These are phyloP conservation scores for Podaxis mareebaensis DNA, from an alignment of 768 basidiomycete genomes.

Conservation along the genomic window DNA sequence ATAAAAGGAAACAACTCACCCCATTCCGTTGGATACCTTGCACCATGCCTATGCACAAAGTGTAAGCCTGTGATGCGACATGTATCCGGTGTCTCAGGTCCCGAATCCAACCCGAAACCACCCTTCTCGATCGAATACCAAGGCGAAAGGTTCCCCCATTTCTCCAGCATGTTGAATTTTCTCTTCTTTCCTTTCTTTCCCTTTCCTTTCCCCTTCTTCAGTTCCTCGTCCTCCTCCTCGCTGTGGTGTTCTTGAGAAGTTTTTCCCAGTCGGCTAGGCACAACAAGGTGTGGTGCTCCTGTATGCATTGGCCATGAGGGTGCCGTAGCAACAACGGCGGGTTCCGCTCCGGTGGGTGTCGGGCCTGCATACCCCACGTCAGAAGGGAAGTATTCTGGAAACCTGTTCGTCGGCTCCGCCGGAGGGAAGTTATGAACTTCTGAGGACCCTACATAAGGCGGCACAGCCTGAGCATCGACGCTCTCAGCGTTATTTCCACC, in stretches of 20 bases:
- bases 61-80: constrained; percentile 77
- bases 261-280: constrained; percentile 38
- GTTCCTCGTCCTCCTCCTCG: constrained; percentile 19
- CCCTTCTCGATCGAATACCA: constrained; percentile 76
- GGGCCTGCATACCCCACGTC: constrained; percentile 75
- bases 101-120: constrained; percentile 73
- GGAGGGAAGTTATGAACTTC: constrained; percentile 73
- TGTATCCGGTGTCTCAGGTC: constrained; percentile 65
- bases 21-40: constrained; percentile 67
- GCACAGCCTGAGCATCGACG: constrained; percentile 36
- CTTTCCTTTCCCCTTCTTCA: constrained; percentile 1
- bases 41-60: constrained; percentile 81
- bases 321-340: constrained; percentile 70
- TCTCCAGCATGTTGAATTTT: constrained; percentile 67
- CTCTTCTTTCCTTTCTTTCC: constrained; percentile 28
- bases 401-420: constrained; percentile 67
- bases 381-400: constrained; percentile 74
- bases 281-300: constrained; percentile 63
- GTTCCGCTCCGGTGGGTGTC: constrained; percentile 80
- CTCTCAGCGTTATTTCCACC: background rate
- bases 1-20: constrained; percentile 40
- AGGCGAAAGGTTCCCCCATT: constrained; percentile 85
- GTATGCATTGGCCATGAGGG: constrained; percentile 80
- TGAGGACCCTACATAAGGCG: constrained; percentile 74
- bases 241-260: constrained; percentile 5